Base-by-base conservation (phyloP, 2,329 filamentous ascomycete genomes). In the Colletotrichum tabaci region DNA sequence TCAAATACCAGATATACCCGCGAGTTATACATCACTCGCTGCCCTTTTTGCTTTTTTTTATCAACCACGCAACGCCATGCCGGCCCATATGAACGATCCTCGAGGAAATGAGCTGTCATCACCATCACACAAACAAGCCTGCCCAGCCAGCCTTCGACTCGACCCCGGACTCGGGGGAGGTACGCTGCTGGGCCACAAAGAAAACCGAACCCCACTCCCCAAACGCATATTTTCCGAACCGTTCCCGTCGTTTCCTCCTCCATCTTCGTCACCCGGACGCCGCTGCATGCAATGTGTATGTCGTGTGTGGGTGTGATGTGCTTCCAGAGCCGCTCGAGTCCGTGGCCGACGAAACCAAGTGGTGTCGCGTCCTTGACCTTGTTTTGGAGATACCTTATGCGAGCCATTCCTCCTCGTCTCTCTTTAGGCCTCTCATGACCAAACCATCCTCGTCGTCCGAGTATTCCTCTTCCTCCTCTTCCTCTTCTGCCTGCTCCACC, bases 401-500 rank as follows among this genome's bases (percentile, higher is more conserved):
- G 74, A 90, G 83, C 88, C 88, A 90, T 74, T 88, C 85, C 77
- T 90, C 88, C 74, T 90, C 88, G 65, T 88, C 85, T 74, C 89
- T 83, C 78, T 89, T 89, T 50, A 86, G 81, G 3, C 86, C 87
- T 67, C 85, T 84, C 88, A 90, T 90, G 38, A 89, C 82, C 10
- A 90, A 81, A 0, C 87, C 88, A 64, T 90, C 88, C 15, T 89
- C 87, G 8, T 88, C 87, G 15, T 88, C 86, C 9, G 86, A 86
- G 44, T 83, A 84, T 2, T 80, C 80, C 0, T 78, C 79, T 16
- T 83, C 82, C 4, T 83, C 82, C 3, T 82, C 82, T 2, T 84
- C 84, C 21, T 84, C 80, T 55, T 87, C 84, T 49, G 80, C 79
- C 9, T 82, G 77, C 74, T 80, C 47, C 79, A 76, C 35, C 81